Evolutionary conservation across 306 rosid genomes (phyloP).

Genomic region (Clitoria ternatea): DNA sequence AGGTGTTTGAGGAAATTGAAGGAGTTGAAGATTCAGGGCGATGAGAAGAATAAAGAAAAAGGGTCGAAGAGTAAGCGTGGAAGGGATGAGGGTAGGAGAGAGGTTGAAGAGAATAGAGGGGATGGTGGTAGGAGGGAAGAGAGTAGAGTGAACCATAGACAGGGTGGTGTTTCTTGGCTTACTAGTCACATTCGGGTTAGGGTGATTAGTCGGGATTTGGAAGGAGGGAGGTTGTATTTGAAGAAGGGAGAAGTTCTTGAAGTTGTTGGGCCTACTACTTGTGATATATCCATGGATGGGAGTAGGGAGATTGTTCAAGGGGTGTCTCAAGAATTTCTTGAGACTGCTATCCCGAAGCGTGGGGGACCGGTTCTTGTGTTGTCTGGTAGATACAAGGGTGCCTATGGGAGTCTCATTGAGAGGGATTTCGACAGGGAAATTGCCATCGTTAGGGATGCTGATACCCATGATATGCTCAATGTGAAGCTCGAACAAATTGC

Average conservation of each 20-base stretch:
- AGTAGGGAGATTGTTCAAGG: constrained; percentile 76
- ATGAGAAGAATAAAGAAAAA: constrained; percentile 18
- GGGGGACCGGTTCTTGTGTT: constrained; percentile 83
- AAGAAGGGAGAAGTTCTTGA: constrained; percentile 81
- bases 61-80: constrained; percentile 23
- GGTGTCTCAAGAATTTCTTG: constrained; percentile 66
- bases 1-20: constrained; percentile 51
- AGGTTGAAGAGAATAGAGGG: background rate
- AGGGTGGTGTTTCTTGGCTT: constrained; percentile 66
- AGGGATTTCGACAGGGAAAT: constrained; percentile 65
- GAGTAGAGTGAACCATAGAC: constrained; percentile 13
- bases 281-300: constrained; percentile 83
- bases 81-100: background rate
- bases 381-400: constrained; percentile 74
- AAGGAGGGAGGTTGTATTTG: constrained; percentile 64
- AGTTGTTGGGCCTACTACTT: constrained; percentile 67
- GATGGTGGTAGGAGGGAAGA: constrained; percentile 1
- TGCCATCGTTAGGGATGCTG: constrained; percentile 69
- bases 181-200: constrained; percentile 76
- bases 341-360: constrained; percentile 67
- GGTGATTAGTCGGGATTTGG: constrained; percentile 58
- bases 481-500: constrained; percentile 79
- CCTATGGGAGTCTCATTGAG: constrained; percentile 70
- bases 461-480: constrained; percentile 56
- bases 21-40: constrained; percentile 33